Evolutionary conservation across 495 filamentous ascomycete genomes (phyloP).

Genomic region (Evansstolkia leycettana): DNA sequence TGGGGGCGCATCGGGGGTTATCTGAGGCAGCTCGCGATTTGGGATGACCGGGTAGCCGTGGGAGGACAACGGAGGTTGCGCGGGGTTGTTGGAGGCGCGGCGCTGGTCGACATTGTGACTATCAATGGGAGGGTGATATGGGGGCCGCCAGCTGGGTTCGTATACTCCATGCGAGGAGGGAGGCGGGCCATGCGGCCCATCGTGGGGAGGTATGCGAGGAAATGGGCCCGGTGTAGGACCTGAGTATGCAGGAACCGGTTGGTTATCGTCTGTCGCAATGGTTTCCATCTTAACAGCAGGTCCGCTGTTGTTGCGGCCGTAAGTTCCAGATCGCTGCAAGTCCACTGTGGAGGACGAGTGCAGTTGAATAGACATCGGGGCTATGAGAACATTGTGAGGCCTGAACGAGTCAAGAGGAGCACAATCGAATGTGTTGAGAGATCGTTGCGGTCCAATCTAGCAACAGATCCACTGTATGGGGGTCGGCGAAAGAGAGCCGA

Average conservation of each 20-base stretch:
- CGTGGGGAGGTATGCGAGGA: conserved; percentile 11
- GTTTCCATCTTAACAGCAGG: conserved; percentile 10
- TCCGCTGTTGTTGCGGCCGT: conserved; percentile 5
- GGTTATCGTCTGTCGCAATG: conserved; percentile 9
- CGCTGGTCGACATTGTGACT: conserved; percentile 20
- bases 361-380: conserved; percentile 9
- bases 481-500: no score
- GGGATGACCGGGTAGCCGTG: conserved; percentile 20
- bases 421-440: no score
- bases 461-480: no score
- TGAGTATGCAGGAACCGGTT: conserved; percentile 2
- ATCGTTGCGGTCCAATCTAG: no score
- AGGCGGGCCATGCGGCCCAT: neutral
- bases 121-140: conserved; percentile 21
- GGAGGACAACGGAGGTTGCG: conserved; percentile 16
- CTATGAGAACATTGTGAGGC: conserved; percentile 12
- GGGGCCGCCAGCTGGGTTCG: conserved; percentile 22
- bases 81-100: conserved; percentile 16
- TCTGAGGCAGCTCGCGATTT: conserved; percentile 30
- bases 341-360: conserved; percentile 8
- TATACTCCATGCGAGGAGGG: conserved; percentile 18
- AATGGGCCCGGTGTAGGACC: conserved; percentile 10
- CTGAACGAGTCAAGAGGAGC: no score
- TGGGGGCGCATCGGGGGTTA: conserved; percentile 22
- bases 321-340: conserved; percentile 3